These are phyloP conservation scores for Coemansia sp. DNA, from an alignment of 192 early-diverging fungal genomes.

Conservation along the genomic window DNA sequence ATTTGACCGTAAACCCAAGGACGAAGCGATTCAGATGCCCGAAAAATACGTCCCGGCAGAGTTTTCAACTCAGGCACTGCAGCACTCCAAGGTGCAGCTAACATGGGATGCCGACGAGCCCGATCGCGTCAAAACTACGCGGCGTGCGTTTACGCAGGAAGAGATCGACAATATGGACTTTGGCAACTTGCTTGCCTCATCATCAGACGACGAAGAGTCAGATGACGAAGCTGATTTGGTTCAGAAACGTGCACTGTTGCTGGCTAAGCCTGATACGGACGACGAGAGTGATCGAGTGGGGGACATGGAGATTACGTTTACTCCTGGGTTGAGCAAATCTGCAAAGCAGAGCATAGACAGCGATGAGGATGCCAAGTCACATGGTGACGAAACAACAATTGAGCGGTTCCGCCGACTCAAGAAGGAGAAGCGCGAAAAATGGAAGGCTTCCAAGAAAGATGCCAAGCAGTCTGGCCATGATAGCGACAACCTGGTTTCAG, in stretches of 20 bases:
- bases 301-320: slow-evolving; percentile 95
- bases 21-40: slow-evolving; percentile 60
- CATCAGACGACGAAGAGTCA: slow-evolving; percentile 56
- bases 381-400: slow-evolving; percentile 77
- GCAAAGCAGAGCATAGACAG: slow-evolving; percentile 55
- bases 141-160: slow-evolving; percentile 82
- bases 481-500: slow-evolving; percentile 58
- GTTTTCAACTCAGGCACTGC: slow-evolving; percentile 78
- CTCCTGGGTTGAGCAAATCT: slow-evolving; percentile 82
- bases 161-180: slow-evolving; percentile 92
- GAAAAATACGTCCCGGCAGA: slow-evolving; percentile 69
- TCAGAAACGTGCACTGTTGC: slow-evolving; percentile 46
- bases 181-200: slow-evolving; percentile 79
- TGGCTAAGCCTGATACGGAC: slow-evolving; percentile 26
- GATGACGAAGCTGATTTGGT: slow-evolving; percentile 55
- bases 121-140: slow-evolving; percentile 74
- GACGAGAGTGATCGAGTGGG: slow-evolving; percentile 56
- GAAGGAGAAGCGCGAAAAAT: slow-evolving; percentile 72
- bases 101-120: slow-evolving; percentile 96
- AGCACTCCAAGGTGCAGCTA: slow-evolving; percentile 90
- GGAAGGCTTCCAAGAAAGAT: slow-evolving; percentile 53
- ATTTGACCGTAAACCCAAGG: slow-evolving; percentile 75
- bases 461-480: slow-evolving; percentile 27
- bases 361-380: slow-evolving; percentile 42
- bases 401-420: slow-evolving; percentile 79